phyloP scores from a whole-genome alignment of 495 filamentous ascomycete genomes.

The Wilcoxina mikolae region DNA sequence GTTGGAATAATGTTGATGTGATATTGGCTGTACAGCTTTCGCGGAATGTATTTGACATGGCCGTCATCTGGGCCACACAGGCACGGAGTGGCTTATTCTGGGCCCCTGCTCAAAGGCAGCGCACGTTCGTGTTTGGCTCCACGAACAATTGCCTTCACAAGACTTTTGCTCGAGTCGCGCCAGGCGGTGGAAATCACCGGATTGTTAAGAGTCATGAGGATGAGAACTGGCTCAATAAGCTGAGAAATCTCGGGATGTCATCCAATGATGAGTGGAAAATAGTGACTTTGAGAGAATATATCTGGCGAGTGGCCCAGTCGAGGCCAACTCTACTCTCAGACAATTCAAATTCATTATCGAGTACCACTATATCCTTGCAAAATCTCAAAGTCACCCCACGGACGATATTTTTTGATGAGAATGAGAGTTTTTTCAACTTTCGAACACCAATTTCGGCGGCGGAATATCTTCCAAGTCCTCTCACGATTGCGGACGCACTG shows the following conservation, averaged over 20 bases:
- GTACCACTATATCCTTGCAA: conserved; percentile 54
- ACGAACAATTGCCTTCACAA: conserved; percentile 34
- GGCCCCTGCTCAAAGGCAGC: conserved; percentile 53
- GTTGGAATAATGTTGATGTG: conserved; percentile 29
- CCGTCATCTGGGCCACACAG: conserved; percentile 72
- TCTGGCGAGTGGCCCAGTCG: conserved; percentile 67
- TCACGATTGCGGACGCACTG: conserved; percentile 79
- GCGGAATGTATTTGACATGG: conserved; percentile 65
- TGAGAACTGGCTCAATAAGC: conserved; percentile 75
- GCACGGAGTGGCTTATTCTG: conserved; percentile 70
- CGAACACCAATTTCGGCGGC: conserved; percentile 9
- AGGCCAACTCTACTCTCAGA: conserved; percentile 43
- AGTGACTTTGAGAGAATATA: conserved; percentile 71
- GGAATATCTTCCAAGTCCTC: conserved; percentile 36
- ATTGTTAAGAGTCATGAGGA: conserved; percentile 35
- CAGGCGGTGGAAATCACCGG: conserved; percentile 23
- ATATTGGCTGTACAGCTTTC: conserved; percentile 29
- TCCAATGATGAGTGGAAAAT: conserved; percentile 83
- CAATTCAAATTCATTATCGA: conserved; percentile 37
- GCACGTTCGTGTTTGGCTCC: conserved; percentile 51
- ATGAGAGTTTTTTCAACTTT: conserved; percentile 30
- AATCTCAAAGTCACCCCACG: conserved; percentile 61
- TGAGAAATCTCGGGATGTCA: conserved; percentile 71
- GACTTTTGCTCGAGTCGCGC: conserved; percentile 17
- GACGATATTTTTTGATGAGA: conserved; percentile 83